Base-by-base conservation (phyloP, 441 rosid species). In the Erodium texanum region DNA sequence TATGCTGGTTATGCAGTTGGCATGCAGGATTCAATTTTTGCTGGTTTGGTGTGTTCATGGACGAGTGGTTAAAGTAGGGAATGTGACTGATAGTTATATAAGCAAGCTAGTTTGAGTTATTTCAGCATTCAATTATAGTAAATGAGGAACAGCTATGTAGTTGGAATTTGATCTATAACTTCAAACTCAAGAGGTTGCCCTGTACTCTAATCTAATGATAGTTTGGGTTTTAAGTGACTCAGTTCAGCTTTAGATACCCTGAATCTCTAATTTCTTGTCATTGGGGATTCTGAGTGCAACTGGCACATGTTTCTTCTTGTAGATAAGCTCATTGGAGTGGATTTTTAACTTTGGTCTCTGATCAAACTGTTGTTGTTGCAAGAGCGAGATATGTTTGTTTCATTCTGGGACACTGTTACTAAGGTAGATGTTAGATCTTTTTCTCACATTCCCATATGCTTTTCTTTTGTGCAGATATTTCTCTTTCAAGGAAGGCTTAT, bases 401-500 rank as follows among this genome's bases (percentile, higher is more conserved):
- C 45, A 7, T 38, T 38, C 45, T 38, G 45, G 45, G 45, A 7
- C 1, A 38, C 45, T 38, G 6, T 7, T 38, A 38, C 45, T 6
- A 38, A 66, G 3, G 9, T 68, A 12, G 54, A 71, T 14, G 56
- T 15, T 15, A 48, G 18, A 48, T n/a, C 19, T 14, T n/a, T 14
- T n/a, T n/a, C 56, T 48, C 19, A 48, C 56, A 14, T 48, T 38
- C 45, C 11, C 11, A 36, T 54, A 24, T 54, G 36, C 50, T 66
- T 71, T 24, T 23, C 11, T 61, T 54, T 66, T 38, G 1, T 82
- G 71, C 89, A 90, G 97, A 76, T 85, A 83, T 92, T 92, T 80
- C 79, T 85, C 67, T 78, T 83, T 48, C 75, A 74, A 52, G 98
- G 98, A 71, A 87, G 98, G 80, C 82, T 92, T 64, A 82, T 92